phyloP scores from a whole-genome alignment of 805 yeast species.

The Hyphopichia homilentoma region DNA sequence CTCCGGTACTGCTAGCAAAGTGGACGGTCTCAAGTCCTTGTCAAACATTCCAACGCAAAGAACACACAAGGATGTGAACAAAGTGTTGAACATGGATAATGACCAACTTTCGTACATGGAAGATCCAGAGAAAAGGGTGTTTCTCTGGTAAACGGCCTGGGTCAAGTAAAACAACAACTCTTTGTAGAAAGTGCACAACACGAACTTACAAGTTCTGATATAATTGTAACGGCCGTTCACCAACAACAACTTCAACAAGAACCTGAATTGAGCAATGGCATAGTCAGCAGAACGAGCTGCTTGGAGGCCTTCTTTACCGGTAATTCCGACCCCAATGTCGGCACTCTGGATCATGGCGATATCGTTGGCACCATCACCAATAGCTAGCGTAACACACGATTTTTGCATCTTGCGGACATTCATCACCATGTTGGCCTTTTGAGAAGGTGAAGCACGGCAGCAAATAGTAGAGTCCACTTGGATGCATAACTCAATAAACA shows the following conservation, averaged over 20 bases:
- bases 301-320: slow-evolving; percentile 95
- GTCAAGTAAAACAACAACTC: slow-evolving; percentile 86
- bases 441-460: slow-evolving; percentile 96
- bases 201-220: slow-evolving; percentile 85
- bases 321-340: slow-evolving; percentile 95
- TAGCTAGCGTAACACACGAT: slow-evolving; percentile 80
- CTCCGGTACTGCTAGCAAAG: slow-evolving; percentile 89
- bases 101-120: slow-evolving; percentile 96
- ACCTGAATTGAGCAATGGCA: slow-evolving; percentile 92
- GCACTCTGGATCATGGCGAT: slow-evolving; percentile 99
- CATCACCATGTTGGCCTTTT: slow-evolving; percentile 85
- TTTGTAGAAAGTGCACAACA: slow-evolving; percentile 90
- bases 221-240: slow-evolving; percentile 98
- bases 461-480: slow-evolving; percentile 88
- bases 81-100: slow-evolving; percentile 92
- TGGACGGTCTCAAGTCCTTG: slow-evolving; percentile 82
- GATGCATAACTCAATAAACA: slow-evolving; percentile 82
- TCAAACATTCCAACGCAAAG: slow-evolving; percentile 94
- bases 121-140: slow-evolving; percentile 86
- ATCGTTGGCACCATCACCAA: slow-evolving; percentile 99
- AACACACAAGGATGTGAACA: slow-evolving; percentile 91
- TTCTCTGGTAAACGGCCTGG: slow-evolving; percentile 82
- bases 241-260: slow-evolving; percentile 70
- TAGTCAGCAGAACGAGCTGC: slow-evolving; percentile 95
- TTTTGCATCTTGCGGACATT: slow-evolving; percentile 70